Evolutionary conservation across 345 rosid species (phyloP).

Genomic region (Hevea brasiliensis): DNA sequence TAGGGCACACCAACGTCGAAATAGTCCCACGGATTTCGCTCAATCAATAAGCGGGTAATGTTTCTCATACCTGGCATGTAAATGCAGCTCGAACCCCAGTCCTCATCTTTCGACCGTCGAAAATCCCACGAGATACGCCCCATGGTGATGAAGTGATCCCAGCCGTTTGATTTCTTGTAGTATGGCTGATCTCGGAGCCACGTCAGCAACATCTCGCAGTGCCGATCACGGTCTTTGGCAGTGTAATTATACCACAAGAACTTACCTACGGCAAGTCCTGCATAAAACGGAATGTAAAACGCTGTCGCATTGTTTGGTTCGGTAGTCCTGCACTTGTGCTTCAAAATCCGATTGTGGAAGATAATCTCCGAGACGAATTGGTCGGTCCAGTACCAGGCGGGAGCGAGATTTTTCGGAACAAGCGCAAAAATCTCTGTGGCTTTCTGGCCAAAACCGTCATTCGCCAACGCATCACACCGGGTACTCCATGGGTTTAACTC

Average conservation of each 20-base stretch:
- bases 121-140: slow-evolving; percentile 99
- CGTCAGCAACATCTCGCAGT: slow-evolving; percentile 59
- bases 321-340: slow-evolving; percentile 67
- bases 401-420: slow-evolving; percentile 59
- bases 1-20: slow-evolving; percentile 92
- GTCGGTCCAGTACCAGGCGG: slow-evolving; percentile 93
- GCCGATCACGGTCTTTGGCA: slow-evolving; percentile 65
- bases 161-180: slow-evolving; percentile 68
- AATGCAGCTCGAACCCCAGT: slow-evolving; percentile 94
- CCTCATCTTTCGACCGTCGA: slow-evolving; percentile 64
- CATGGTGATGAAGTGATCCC: slow-evolving; percentile 95
- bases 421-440: slow-evolving; percentile 50
- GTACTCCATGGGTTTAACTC: slow-evolving; percentile 88
- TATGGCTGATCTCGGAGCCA: slow-evolving; percentile 68
- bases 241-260: slow-evolving; percentile 60
- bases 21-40: slow-evolving; percentile 96
- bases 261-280: slow-evolving; percentile 91
- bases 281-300: slow-evolving; percentile 87
- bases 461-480: slow-evolving; percentile 63
- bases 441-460: slow-evolving; percentile 67
- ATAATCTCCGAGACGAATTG: slow-evolving; percentile 83
- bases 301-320: slow-evolving; percentile 73
- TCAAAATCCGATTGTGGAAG: slow-evolving; percentile 72
- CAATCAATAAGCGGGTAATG: slow-evolving; percentile 88
- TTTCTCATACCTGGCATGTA: slow-evolving; percentile 79